A percentile compares a stretch with the other conserved stretches of the same genome.
phyloP scores from a whole-genome alignment of 805 yeast genomes.

The Spathaspora boniae region DNA sequence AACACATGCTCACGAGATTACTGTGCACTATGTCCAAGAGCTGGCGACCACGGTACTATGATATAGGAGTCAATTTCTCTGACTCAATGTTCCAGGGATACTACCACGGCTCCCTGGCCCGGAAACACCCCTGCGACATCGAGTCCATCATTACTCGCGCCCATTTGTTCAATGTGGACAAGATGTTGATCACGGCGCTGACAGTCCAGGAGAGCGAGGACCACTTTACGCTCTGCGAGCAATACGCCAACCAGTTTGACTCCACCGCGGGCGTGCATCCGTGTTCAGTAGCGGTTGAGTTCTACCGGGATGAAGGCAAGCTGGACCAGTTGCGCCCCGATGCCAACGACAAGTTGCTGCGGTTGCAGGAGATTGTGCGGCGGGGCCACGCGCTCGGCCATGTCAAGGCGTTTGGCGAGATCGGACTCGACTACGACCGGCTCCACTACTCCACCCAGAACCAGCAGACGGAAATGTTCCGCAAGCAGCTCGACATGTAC shows the following conservation, averaged over 20 bases:
- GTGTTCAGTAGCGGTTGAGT: constrained; percentile 61
- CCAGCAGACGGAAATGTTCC: constrained; percentile 66
- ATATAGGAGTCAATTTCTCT: constrained; percentile 69
- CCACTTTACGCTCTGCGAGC: constrained; percentile 55
- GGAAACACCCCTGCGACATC: constrained; percentile 66
- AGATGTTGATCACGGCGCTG: constrained; percentile 82
- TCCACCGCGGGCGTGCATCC: constrained; percentile 97
- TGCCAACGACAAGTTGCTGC: constrained; percentile 41
- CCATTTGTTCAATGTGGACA: constrained; percentile 55
- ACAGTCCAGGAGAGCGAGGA: constrained; percentile 60
- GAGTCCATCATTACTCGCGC: constrained; percentile 66
- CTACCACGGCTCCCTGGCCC: constrained; percentile 58
- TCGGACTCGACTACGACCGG: constrained; percentile 93
- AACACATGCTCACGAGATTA: not conserved
- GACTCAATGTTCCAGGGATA: constrained; percentile 84
- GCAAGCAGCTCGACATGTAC: constrained; percentile 66
- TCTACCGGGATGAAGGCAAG: constrained; percentile 17
- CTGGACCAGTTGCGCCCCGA: constrained; percentile 32
- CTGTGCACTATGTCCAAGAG: constrained; percentile 2
- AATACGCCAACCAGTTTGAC: constrained; percentile 32
- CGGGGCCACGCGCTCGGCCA: constrained; percentile 46
- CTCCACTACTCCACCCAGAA: constrained; percentile 68
- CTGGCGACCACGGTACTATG: constrained; percentile 44
- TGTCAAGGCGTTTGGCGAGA: constrained; percentile 88
- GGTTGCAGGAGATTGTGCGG: constrained; percentile 47